These are phyloP conservation scores for Cymbomonas tetramitiformis DNA, from an alignment of 139 green algal genomes.

Conservation along the genomic window DNA sequence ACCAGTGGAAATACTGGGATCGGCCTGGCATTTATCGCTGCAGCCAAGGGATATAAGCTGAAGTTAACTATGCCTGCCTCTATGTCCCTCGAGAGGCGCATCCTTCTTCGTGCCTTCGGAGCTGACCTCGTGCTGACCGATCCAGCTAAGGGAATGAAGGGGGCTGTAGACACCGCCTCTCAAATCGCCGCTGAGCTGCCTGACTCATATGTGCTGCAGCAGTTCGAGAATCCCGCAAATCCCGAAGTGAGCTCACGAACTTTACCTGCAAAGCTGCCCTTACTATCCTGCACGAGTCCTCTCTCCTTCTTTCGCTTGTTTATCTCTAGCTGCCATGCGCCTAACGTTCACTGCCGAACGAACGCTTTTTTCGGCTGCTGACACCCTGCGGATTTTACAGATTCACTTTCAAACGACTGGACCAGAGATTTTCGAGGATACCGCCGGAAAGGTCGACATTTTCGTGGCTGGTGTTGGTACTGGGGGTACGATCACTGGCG, in stretches of 20 bases:
- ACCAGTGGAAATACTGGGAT: constrained; percentile 93
- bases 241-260: constrained; percentile 38
- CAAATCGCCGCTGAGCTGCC: constrained; percentile 60
- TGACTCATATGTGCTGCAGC: constrained; percentile 81
- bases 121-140: constrained; percentile 43
- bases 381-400: too few species aligned
- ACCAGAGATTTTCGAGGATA: constrained; percentile 82
- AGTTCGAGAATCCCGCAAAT: constrained; percentile 97
- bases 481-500: constrained; percentile 88
- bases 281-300: too few species aligned
- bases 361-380: too few species aligned
- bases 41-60: constrained; percentile 81
- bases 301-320: too few species aligned
- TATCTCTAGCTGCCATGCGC: too few species aligned
- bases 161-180: constrained; percentile 76
- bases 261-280: too few species aligned
- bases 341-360: too few species aligned
- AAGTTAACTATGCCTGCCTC: constrained; percentile 96
- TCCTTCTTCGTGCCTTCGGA: constrained; percentile 70
- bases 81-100: constrained; percentile 86
- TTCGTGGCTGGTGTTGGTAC: constrained; percentile 82
- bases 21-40: constrained; percentile 85
- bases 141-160: constrained; percentile 66
- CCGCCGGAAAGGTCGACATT: constrained; percentile 74
- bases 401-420: constrained; percentile 86